Conservation (phyloP, 2,329 filamentous ascomycete genomes). For the Penicillium sp. region DNA sequence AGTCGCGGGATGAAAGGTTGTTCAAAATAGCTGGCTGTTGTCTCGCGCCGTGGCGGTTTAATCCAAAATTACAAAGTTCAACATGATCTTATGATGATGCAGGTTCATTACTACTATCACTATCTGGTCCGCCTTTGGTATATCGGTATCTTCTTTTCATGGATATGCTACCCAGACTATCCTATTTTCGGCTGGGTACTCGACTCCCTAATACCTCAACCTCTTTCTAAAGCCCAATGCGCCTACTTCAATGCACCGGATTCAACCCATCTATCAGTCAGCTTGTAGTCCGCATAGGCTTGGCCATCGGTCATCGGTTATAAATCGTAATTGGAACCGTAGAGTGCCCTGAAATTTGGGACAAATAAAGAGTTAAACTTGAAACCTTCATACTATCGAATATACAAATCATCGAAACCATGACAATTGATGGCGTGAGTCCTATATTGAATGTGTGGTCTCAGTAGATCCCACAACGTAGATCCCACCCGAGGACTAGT, state of each 20-base stretch:
- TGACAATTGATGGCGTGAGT: neutral
- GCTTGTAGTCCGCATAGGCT: neutral
- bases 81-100: slow-evolving; percentile 34
- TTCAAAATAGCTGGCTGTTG: slow-evolving; percentile 44
- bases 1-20: slow-evolving; percentile 45
- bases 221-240: neutral
- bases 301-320: neutral
- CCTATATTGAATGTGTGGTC: neutral
- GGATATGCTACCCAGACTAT: neutral
- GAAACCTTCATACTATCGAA: neutral
- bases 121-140: slow-evolving; percentile 1
- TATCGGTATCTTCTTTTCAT: neutral
- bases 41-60: slow-evolving; percentile 46
- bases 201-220: neutral
- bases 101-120: slow-evolving; percentile 21
- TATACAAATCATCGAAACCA: neutral
- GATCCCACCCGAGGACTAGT: neutral
- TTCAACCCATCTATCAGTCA: neutral
- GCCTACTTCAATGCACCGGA: neutral
- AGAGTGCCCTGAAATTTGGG: neutral
- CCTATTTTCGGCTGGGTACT: neutral
- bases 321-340: neutral
- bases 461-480: neutral
- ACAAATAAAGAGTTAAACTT: neutral
- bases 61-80: slow-evolving; percentile 43